These are phyloP conservation scores for Decorospora gaudefroyi DNA, from an alignment of 2,329 filamentous ascomycete species.

Conservation along the genomic window DNA sequence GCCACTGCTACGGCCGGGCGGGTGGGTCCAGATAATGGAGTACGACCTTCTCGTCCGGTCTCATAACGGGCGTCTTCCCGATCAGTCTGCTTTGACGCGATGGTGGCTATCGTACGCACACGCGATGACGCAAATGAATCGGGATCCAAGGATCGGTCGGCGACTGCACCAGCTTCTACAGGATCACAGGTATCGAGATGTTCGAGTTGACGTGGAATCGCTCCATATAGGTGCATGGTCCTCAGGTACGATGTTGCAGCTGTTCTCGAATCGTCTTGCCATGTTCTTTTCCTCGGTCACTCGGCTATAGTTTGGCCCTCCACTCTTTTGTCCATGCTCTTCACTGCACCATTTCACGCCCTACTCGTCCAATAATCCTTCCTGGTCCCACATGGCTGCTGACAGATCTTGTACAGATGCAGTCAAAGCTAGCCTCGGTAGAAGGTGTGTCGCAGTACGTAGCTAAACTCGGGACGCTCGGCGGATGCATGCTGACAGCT, in stretches of 20 bases:
- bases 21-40: constrained; percentile 90
- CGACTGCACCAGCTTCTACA: constrained; percentile 36
- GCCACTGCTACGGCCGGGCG: constrained; percentile 70
- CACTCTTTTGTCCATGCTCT: too few species aligned
- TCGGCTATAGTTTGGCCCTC: too few species aligned
- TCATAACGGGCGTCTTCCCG: constrained; percentile 75
- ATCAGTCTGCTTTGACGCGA: constrained; percentile 46
- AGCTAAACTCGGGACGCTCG: neutral
- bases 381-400: constrained; percentile 5
- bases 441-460: constrained; percentile 25
- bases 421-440: constrained; percentile 35
- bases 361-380: too few species aligned
- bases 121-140: constrained; percentile 42
- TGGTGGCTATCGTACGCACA: constrained; percentile 46
- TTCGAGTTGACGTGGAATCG: constrained; percentile 35
- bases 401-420: constrained; percentile 31
- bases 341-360: too few species aligned
- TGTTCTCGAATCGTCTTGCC: neutral
- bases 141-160: constrained; percentile 43
- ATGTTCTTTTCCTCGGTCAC: too few species aligned
- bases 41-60: constrained; percentile 85
- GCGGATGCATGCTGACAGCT: neutral
- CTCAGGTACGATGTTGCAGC: constrained; percentile 31
- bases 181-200: constrained; percentile 39
- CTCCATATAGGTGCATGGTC: constrained; percentile 48